Percentiles rank a stretch among this genome's conserved stretches.
Conservation (phyloP, 2,329 filamentous ascomycete species). For the Knufia fluminis region DNA sequence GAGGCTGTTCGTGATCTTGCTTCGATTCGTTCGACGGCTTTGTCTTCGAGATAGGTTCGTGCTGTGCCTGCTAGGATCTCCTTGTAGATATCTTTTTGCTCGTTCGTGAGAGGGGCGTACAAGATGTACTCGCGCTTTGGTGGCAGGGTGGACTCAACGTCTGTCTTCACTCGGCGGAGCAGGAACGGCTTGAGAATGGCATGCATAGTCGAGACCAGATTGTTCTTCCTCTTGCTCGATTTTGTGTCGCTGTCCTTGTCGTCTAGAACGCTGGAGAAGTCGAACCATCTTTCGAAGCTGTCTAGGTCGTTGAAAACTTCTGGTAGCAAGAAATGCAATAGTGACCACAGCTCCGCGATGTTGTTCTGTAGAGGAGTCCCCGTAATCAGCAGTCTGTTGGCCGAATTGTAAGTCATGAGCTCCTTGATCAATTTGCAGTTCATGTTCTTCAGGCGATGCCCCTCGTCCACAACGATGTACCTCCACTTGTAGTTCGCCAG, state of each 20-base stretch:
- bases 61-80: constrained; percentile 72
- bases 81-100: constrained; percentile 85
- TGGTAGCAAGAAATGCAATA: constrained; percentile 86
- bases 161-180: constrained; percentile 78
- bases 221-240: constrained; percentile 66
- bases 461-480: constrained; percentile 98
- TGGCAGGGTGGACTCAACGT: constrained; percentile 83
- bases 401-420: constrained; percentile 77
- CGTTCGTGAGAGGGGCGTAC: constrained; percentile 81
- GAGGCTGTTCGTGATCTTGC: constrained; percentile 36
- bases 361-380: constrained; percentile 96
- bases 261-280: constrained; percentile 86
- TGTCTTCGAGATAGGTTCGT: constrained; percentile 40
- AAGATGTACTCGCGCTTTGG: constrained; percentile 95
- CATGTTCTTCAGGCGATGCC: constrained; percentile 93
- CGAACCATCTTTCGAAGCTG: constrained; percentile 92
- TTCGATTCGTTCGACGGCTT: constrained; percentile 41
- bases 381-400: constrained; percentile 83
- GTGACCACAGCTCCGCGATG: constrained; percentile 84
- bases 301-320: constrained; percentile 90
- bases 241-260: constrained; percentile 65
- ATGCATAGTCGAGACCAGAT: constrained; percentile 78
- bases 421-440: constrained; percentile 87
- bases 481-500: constrained; percentile 85
- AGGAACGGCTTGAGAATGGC: constrained; percentile 86